Percentiles rank a stretch among this genome's conserved stretches.
These are phyloP conservation scores for Carex myosuroides DNA, from an alignment of 176 grass and related monocot species.

Conservation along the genomic window DNA sequence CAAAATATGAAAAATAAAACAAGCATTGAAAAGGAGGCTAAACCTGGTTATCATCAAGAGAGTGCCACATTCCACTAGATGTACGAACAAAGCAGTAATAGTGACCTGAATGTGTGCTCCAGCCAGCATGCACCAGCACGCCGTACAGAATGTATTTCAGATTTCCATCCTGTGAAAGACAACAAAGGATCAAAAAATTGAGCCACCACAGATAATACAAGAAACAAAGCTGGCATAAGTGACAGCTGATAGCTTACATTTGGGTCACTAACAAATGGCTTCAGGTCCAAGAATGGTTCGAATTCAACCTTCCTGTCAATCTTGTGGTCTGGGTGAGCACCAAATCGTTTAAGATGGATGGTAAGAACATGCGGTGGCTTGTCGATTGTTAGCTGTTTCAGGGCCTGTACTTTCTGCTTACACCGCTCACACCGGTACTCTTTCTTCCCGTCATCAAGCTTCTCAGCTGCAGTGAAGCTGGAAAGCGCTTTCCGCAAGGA, in stretches of 20 bases:
- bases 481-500: conserved; percentile 61
- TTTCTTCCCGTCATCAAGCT: conserved; percentile 70
- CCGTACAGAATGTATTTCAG: conserved; percentile 91
- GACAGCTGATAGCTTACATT: conserved; percentile 47
- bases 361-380: conserved; percentile 81
- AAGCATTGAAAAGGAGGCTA: conserved; percentile 19
- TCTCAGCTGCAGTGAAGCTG: conserved; percentile 72
- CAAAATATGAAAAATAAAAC: conserved; percentile 4
- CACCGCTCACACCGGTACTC: conserved; percentile 85
- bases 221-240: conserved; percentile 7
- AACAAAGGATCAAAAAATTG: background rate
- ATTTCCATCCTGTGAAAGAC: conserved; percentile 43
- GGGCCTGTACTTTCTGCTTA: conserved; percentile 87
- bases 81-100: conserved; percentile 96
- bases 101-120: conserved; percentile 89
- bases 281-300: conserved; percentile 60
- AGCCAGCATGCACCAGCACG: conserved; percentile 89
- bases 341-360: conserved; percentile 89
- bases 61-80: conserved; percentile 97
- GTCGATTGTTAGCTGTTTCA: conserved; percentile 77
- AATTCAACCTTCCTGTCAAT: conserved; percentile 92
- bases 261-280: conserved; percentile 81
- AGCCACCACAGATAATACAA: background rate
- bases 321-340: conserved; percentile 71
- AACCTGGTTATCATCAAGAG: conserved; percentile 98